Percentiles rank a stretch among this genome's conserved stretches.
Conservation (phyloP, 192 early-diverging fungal genomes). For the Glomus cerebriforme region DNA sequence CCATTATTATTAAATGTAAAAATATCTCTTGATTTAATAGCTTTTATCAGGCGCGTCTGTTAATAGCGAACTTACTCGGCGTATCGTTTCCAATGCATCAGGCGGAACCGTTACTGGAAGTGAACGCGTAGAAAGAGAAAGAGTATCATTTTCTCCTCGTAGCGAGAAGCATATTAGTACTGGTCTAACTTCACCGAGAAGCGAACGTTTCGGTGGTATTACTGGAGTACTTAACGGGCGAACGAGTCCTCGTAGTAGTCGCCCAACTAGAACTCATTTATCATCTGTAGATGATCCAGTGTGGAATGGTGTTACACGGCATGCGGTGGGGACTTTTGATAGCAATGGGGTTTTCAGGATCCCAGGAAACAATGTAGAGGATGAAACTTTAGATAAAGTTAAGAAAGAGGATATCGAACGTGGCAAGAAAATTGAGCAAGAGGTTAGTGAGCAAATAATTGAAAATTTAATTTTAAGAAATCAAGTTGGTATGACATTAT, state of each 20-base stretch:
- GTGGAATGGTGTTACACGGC: constrained; percentile 57
- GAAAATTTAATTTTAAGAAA: neutral
- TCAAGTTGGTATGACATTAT: neutral
- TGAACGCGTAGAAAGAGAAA: constrained; percentile 28
- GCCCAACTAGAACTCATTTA: constrained; percentile 19
- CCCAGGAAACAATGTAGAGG: constrained; percentile 46
- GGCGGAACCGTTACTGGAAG: neutral
- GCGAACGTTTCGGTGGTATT: constrained; percentile 28
- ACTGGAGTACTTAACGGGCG: constrained; percentile 23
- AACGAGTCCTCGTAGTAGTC: constrained; percentile 17
- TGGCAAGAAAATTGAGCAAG: constrained; percentile 22
- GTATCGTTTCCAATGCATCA: constrained; percentile 38
- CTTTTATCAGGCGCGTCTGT: constrained; percentile 38
- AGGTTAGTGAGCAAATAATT: constrained; percentile 4
- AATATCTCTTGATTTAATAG: neutral
- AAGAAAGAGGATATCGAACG: constrained; percentile 12
- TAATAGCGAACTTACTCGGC: constrained; percentile 54
- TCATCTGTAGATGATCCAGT: constrained; percentile 45
- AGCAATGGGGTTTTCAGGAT: constrained; percentile 70
- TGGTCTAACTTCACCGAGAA: constrained; percentile 30
- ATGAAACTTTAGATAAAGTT: constrained; percentile 38
- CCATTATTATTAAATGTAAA: neutral
- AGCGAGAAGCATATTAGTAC: constrained; percentile 12
- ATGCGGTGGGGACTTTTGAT: constrained; percentile 67
- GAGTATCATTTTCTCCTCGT: constrained; percentile 19